Evolutionary conservation across 179 eudicot species (phyloP).

Genomic region (Patellifolia procumbens): DNA sequence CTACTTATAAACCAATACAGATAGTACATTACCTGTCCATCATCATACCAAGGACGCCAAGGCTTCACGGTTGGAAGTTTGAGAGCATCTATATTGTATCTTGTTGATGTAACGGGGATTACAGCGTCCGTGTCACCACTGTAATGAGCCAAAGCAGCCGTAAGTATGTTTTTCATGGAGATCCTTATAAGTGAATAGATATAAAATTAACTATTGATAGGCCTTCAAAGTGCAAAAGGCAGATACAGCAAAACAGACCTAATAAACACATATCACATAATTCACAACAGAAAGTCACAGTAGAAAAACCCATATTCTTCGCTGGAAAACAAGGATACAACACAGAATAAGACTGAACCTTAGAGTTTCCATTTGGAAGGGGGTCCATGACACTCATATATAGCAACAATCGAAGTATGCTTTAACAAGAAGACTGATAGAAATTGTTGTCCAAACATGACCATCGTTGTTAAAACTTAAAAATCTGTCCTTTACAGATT

Average conservation of each 20-base stretch:
- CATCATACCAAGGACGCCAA: constrained; percentile 91
- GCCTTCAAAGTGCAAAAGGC: too few species aligned
- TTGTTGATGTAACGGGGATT: constrained; percentile 85
- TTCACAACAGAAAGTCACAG: background rate
- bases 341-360: background rate
- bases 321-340: background rate
- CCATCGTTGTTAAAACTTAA: background rate
- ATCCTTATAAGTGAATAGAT: background rate
- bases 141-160: constrained; percentile 16
- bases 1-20: background rate
- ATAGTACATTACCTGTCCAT: constrained; percentile 66
- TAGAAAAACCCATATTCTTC: background rate
- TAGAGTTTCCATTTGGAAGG: background rate
- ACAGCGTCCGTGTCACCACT: constrained; percentile 96
- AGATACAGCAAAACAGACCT: too few species aligned
- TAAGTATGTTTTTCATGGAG: background rate
- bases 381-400: background rate
- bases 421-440: background rate
- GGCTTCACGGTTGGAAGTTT: constrained; percentile 65
- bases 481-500: background rate
- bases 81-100: constrained; percentile 73
- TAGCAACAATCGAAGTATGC: background rate
- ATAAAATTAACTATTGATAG: too few species aligned
- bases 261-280: too few species aligned
- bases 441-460: background rate